Conservation (phyloP, 352 stramenopile genomes). For the Nothophytophthora sp. region DNA sequence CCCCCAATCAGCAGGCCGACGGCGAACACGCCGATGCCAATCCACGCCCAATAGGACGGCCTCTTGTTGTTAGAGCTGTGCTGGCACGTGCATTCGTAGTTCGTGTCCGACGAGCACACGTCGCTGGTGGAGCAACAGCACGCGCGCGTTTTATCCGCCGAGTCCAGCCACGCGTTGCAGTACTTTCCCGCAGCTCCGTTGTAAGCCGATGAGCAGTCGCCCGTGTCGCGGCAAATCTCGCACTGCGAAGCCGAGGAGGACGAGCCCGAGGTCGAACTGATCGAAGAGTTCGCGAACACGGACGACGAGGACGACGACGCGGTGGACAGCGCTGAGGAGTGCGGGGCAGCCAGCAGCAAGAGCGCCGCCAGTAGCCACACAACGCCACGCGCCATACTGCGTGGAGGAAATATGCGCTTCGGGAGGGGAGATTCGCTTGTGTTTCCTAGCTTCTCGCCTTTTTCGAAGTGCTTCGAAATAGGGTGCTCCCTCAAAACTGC, state of each 20-base stretch:
- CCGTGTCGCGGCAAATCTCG: slow-evolving; percentile 53
- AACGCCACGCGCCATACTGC: too few relatives aligned
- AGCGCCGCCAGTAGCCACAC: too few relatives aligned
- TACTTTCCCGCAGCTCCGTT: slow-evolving; percentile 41
- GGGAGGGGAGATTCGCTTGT: too few relatives aligned
- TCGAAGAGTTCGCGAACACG: slow-evolving; percentile 24
- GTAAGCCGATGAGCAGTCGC: slow-evolving; percentile 54
- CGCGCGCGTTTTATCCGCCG: slow-evolving; percentile 27
- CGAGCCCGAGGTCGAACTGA: slow-evolving; percentile 10
- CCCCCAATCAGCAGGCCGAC: slow-evolving; percentile 32
- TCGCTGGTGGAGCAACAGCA: slow-evolving; percentile 55
- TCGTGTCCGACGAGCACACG: slow-evolving; percentile 39
- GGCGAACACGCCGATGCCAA: slow-evolving; percentile 29
- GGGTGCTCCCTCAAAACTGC: too few relatives aligned
- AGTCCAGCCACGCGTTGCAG: slow-evolving; percentile 56
- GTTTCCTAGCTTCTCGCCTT: too few relatives aligned
- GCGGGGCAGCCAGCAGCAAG: background rate
- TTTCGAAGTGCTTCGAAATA: too few relatives aligned
- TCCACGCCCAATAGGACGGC: slow-evolving; percentile 34
- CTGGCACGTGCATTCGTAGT: slow-evolving; percentile 49
- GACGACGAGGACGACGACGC: slow-evolving; percentile 12
- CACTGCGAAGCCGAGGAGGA: slow-evolving; percentile 26
- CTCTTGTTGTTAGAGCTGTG: slow-evolving; percentile 10
- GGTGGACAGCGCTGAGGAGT: slow-evolving; percentile 9
- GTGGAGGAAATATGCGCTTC: too few relatives aligned